These are phyloP conservation scores for Metschnikowia colocasiae DNA, from an alignment of 805 yeast genomes.

Conservation along the genomic window DNA sequence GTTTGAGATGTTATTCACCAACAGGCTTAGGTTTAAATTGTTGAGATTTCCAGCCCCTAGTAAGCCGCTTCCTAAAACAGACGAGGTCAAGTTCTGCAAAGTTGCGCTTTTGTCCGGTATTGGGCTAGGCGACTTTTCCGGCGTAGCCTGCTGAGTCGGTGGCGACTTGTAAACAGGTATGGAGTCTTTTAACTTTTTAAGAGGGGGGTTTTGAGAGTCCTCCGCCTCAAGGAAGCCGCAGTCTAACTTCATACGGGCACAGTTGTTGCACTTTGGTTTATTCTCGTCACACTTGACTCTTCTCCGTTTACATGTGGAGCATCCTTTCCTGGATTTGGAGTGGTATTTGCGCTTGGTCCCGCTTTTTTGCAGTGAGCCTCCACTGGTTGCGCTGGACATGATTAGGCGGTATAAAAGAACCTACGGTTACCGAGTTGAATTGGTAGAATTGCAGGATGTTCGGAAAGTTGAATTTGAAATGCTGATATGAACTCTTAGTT, in stretches of 20 bases:
- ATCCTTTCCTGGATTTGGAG: conserved; percentile 83
- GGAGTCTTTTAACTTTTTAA: conserved; percentile 6
- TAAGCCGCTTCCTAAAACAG: conserved; percentile 15
- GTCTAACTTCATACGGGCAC: conserved; percentile 71
- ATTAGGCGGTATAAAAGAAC: neutral
- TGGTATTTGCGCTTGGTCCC: conserved; percentile 72
- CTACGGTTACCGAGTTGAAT: conserved; percentile 6
- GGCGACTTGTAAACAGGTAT: conserved; percentile 10
- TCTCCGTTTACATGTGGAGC: conserved; percentile 83
- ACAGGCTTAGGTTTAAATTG: conserved; percentile 40
- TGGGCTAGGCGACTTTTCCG: conserved; percentile 24
- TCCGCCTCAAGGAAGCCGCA: conserved; percentile 54
- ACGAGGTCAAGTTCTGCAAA: conserved; percentile 6
- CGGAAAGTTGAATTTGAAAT: conserved; percentile 2
- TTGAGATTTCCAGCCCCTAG: conserved; percentile 36
- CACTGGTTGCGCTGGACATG: conserved; percentile 2
- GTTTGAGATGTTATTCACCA: conserved; percentile 38
- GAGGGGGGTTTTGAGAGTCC: conserved; percentile 9
- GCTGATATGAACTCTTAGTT: neutral
- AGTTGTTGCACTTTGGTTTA: conserved; percentile 75
- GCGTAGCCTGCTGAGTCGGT: conserved; percentile 23
- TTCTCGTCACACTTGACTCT: conserved; percentile 91
- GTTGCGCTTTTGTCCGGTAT: neutral
- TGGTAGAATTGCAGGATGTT: neutral
- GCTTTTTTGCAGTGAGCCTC: neutral